These are phyloP conservation scores for Ashbya aceris DNA, from an alignment of 1,139 yeast genomes.

Conservation along the genomic window DNA sequence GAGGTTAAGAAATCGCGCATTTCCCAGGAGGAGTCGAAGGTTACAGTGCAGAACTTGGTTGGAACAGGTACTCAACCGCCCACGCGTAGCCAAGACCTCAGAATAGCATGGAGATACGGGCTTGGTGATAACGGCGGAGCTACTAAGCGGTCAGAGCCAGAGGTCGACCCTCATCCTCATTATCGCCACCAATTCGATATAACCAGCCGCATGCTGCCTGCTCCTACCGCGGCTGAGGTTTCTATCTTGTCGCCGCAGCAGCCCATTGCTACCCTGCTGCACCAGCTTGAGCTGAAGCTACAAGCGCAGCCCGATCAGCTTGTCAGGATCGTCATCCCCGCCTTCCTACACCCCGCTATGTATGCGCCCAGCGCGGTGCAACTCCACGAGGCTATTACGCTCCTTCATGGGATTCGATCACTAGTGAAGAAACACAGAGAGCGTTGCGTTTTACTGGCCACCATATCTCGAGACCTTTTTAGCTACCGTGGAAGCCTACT, in stretches of 20 bases:
- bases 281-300: slow-evolving; percentile 37
- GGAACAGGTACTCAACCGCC: slow-evolving; percentile 21
- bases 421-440: slow-evolving; percentile 41
- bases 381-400: slow-evolving; percentile 46
- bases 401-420: slow-evolving; percentile 52
- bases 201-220: slow-evolving; percentile 58
- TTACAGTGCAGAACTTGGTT: slow-evolving; percentile 60
- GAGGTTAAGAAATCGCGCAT: slow-evolving; percentile 57
- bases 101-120: slow-evolving; percentile 86
- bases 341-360: slow-evolving; percentile 67
- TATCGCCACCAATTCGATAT: slow-evolving; percentile 69
- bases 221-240: slow-evolving; percentile 55
- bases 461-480: slow-evolving; percentile 61
- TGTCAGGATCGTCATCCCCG: slow-evolving; percentile 65
- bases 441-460: slow-evolving; percentile 42
- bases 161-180: slow-evolving; percentile 35
- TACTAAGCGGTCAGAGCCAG: slow-evolving; percentile 21
- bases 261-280: slow-evolving; percentile 27
- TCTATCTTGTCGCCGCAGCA: slow-evolving; percentile 39
- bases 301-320: slow-evolving; percentile 36
- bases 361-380: slow-evolving; percentile 49
- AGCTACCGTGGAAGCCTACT: slow-evolving; percentile 43
- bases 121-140: slow-evolving; percentile 34
- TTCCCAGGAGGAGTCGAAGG: slow-evolving; percentile 47
- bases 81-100: slow-evolving; percentile 41